A percentile compares a stretch with the other conserved stretches of the same genome.
These are phyloP conservation scores for Nicotiana paniculata DNA, from an alignment of 257 asterid species.

Conservation along the genomic window DNA sequence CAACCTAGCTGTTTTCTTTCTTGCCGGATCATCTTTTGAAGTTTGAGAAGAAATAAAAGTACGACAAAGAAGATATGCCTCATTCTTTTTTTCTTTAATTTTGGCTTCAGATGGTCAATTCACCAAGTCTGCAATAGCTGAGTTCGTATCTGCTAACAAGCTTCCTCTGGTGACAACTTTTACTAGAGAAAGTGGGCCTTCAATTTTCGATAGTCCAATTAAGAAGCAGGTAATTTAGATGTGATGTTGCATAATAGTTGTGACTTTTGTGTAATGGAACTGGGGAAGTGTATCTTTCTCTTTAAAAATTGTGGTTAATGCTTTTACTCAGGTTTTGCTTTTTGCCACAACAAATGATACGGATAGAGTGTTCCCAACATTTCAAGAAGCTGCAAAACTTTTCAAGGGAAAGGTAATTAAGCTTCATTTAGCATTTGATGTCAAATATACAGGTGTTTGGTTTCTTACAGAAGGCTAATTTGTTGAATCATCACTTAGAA, in stretches of 20 bases:
- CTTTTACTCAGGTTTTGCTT: constrained; percentile 65
- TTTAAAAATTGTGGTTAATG: not conserved
- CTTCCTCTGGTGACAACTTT: constrained; percentile 78
- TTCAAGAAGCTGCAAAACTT: constrained; percentile 85
- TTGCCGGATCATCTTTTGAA: not conserved
- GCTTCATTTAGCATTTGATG: not conserved
- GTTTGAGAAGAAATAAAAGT: not conserved
- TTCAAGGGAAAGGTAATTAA: constrained; percentile 87
- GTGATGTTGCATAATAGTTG: not conserved
- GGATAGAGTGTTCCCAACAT: constrained; percentile 42
- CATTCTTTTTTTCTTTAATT: not conserved
- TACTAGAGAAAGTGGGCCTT: constrained; percentile 67
- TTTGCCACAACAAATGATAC: constrained; percentile 60
- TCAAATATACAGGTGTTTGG: not conserved
- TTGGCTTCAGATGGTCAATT: constrained; percentile 63
- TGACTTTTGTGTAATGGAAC: not conserved
- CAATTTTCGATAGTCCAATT: constrained; percentile 70
- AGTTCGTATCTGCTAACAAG: constrained; percentile 81
- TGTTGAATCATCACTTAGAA: not conserved
- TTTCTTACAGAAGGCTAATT: not conserved
- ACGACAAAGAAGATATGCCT: not conserved
- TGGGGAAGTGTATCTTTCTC: not conserved
- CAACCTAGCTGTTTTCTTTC: not conserved
- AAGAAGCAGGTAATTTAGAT: constrained; percentile 64
- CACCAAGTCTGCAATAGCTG: constrained; percentile 52